Evolutionary conservation across 139 green algal species (phyloP).

Genomic region (Auxenochlorella protothecoides): DNA sequence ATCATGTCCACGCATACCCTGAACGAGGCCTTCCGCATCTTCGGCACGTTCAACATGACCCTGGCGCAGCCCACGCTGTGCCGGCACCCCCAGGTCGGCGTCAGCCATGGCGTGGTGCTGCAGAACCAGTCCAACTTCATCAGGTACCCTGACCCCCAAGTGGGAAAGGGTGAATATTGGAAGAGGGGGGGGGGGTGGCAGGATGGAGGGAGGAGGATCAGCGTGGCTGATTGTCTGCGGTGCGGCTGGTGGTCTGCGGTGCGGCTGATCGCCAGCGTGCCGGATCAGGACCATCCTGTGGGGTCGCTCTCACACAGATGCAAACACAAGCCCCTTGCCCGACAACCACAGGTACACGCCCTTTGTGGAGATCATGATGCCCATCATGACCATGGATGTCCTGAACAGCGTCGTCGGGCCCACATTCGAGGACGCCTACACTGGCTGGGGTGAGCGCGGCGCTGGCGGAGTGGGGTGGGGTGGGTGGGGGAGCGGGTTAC

Average conservation of each 20-base stretch:
- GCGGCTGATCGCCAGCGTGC: too few relatives aligned
- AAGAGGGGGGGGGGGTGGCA: too few relatives aligned
- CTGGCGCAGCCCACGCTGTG: not conserved
- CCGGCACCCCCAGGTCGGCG: not conserved
- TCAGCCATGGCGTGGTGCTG: not conserved
- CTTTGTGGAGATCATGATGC: not conserved
- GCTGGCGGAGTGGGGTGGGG: too few relatives aligned
- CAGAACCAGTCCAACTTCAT: not conserved
- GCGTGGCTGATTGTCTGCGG: too few relatives aligned
- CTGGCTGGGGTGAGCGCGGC: conserved; percentile 14
- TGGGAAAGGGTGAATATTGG: too few relatives aligned
- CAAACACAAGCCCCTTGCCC: too few relatives aligned
- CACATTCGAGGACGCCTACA: not conserved
- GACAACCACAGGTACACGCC: not conserved
- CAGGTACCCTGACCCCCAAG: not conserved
- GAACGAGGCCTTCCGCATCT: not conserved
- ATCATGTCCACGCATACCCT: not conserved
- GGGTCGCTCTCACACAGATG: too few relatives aligned
- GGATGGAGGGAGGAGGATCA: too few relatives aligned
- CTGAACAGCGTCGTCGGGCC: not conserved
- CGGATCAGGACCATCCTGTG: not conserved
- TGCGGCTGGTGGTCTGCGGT: too few relatives aligned
- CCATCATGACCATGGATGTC: not conserved
- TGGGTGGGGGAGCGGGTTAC: too few relatives aligned
- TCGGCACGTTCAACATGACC: not conserved